Conservation (phyloP, 345 rosid genomes). For the Populus deltoides region DNA sequence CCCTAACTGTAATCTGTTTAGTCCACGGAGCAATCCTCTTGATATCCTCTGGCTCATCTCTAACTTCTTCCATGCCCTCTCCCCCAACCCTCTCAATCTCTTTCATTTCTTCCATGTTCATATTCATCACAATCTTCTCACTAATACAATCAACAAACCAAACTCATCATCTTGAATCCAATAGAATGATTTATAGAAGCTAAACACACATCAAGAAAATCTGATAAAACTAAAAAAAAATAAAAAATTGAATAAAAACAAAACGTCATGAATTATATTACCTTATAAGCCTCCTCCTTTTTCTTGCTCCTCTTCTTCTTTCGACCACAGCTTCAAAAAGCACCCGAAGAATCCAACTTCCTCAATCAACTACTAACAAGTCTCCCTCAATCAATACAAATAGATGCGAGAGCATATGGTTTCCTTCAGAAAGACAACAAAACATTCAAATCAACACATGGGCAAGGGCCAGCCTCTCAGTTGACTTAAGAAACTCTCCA, state of each 20-base stretch:
- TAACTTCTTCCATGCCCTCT: slow-evolving; percentile 39
- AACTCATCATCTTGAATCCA: background rate
- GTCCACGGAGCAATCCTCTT: slow-evolving; percentile 75
- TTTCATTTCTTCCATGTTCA: slow-evolving; percentile 23
- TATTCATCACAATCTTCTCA: background rate
- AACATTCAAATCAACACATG: background rate
- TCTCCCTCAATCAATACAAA: background rate
- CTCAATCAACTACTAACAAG: background rate
- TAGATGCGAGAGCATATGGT: background rate
- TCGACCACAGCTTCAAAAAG: background rate
- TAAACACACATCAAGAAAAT: background rate
- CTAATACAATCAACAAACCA: background rate
- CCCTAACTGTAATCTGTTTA: slow-evolving; percentile 73
- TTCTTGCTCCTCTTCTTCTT: background rate
- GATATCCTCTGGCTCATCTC: slow-evolving; percentile 39
- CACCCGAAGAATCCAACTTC: background rate
- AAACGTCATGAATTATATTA: background rate
- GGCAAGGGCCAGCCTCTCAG: background rate
- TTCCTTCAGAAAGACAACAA: background rate
- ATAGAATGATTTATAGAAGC: background rate
- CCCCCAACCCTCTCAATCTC: slow-evolving; percentile 32
- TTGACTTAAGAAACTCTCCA: background rate
- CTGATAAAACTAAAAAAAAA: background rate
- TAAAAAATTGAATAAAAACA: no score
- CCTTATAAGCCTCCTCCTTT: background rate